These are phyloP conservation scores for Apium graveolens DNA, from an alignment of 129 eudicot genomes.

Conservation along the genomic window DNA sequence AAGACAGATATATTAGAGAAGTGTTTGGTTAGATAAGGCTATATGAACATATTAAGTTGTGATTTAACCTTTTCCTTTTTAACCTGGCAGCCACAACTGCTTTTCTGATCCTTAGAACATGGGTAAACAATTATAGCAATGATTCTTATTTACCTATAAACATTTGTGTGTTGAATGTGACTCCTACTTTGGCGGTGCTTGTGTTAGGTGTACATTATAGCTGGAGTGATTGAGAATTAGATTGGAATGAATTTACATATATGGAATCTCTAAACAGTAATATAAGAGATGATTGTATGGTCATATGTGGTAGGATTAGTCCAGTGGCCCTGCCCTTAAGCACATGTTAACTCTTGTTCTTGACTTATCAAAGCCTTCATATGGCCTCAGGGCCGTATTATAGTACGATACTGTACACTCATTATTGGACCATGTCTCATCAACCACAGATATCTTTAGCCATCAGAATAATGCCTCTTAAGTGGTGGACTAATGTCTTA, in stretches of 20 bases:
- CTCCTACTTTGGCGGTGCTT: conserved; percentile 7
- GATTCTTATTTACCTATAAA: background rate
- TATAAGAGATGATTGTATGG: background rate
- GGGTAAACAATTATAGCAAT: conserved; percentile 8
- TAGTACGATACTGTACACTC: conserved; percentile 2
- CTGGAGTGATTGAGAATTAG: background rate
- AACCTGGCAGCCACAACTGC: background rate
- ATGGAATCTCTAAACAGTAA: background rate
- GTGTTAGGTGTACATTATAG: conserved; percentile 7
- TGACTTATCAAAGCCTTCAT: background rate
- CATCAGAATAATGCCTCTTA: conserved; percentile 7
- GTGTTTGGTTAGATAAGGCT: conserved; percentile 2
- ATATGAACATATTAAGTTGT: background rate
- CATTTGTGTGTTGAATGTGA: background rate
- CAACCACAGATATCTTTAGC: conserved; percentile 1
- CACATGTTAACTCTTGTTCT: conserved; percentile 11
- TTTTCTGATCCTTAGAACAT: conserved; percentile 10
- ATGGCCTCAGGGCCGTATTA: conserved; percentile 1
- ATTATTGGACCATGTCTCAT: conserved; percentile 5
- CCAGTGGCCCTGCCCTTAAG: conserved; percentile 5
- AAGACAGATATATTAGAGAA: background rate
- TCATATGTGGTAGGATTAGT: background rate
- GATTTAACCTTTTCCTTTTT: background rate
- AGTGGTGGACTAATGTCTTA: background rate
- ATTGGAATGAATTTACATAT: background rate